Evolutionary conservation across 768 basidiomycete species (phyloP).

Genomic region (Kwoniella dendrophila): DNA sequence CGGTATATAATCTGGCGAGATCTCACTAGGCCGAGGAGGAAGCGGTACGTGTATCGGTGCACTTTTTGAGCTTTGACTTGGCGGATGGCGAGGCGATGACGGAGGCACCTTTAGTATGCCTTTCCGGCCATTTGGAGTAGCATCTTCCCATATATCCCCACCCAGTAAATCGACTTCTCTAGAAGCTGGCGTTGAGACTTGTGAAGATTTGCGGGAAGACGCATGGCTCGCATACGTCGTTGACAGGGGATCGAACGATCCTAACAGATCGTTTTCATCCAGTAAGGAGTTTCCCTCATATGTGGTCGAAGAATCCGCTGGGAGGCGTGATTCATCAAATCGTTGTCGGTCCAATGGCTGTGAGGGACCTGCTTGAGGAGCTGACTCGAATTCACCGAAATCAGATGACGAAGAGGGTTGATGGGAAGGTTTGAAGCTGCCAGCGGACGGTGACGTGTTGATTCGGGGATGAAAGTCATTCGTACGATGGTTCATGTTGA

Average conservation of each 20-base stretch:
- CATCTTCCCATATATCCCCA: conserved; percentile 27
- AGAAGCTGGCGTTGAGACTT: background rate
- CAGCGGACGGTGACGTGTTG: background rate
- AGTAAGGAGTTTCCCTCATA: conserved; percentile 1
- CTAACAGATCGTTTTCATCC: conserved; percentile 38
- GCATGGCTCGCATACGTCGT: background rate
- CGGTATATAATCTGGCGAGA: conserved; percentile 36
- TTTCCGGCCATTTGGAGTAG: background rate
- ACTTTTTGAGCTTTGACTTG: background rate
- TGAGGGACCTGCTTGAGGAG: conserved; percentile 2
- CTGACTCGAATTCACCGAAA: conserved; percentile 41
- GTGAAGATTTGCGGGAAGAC: background rate
- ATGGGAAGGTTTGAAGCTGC: background rate
- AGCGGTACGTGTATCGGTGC: conserved; percentile 25
- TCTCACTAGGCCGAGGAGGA: conserved; percentile 44
- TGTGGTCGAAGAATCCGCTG: background rate
- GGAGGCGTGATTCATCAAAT: background rate
- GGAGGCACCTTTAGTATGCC: background rate
- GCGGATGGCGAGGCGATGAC: conserved; percentile 3
- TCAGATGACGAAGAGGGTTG: conserved; percentile 23
- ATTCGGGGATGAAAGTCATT: background rate
- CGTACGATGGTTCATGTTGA: background rate
- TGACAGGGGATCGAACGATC: conserved; percentile 19
- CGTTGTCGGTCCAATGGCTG: background rate
- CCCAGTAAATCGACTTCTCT: conserved; percentile 21